A percentile compares a stretch with the other conserved stretches of the same genome.
These are phyloP conservation scores for Hypoxylon fuscum DNA, from an alignment of 495 filamentous ascomycete genomes.

Conservation along the genomic window DNA sequence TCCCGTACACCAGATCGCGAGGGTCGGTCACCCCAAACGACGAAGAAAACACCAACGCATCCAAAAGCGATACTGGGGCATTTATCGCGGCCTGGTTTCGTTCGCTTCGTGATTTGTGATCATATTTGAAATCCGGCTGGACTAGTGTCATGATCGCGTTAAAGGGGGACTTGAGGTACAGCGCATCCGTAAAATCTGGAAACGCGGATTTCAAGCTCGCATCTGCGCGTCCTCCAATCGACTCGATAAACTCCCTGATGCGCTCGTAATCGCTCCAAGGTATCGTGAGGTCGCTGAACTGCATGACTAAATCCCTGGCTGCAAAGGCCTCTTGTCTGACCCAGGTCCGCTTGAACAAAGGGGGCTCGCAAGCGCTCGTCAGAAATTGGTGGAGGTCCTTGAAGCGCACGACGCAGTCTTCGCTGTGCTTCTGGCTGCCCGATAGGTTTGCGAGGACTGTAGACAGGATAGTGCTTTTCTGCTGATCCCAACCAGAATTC, in stretches of 20 bases:
- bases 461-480: slow-evolving; percentile 20
- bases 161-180: slow-evolving; percentile 25
- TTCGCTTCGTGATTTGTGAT: slow-evolving; percentile 9
- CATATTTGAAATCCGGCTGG: slow-evolving; percentile 12
- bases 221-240: not conserved
- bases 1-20: slow-evolving; percentile 22
- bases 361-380: slow-evolving; percentile 14
- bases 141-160: slow-evolving; percentile 23
- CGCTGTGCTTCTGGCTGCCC: slow-evolving; percentile 16
- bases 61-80: slow-evolving; percentile 16
- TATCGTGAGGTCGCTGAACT: slow-evolving; percentile 17
- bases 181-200: slow-evolving; percentile 13
- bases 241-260: slow-evolving; percentile 8
- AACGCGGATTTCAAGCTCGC: too few species aligned
- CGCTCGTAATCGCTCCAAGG: slow-evolving; percentile 15
- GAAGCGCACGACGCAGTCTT: slow-evolving; percentile 10
- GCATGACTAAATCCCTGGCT: slow-evolving; percentile 22
- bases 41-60: slow-evolving; percentile 18
- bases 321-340: slow-evolving; percentile 23
- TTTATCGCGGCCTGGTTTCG: not conserved
- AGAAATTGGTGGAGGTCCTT: slow-evolving; percentile 6
- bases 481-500: slow-evolving; percentile 24
- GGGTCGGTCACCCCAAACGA: slow-evolving; percentile 23
- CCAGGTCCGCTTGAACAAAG: slow-evolving; percentile 29
- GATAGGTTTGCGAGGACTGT: slow-evolving; percentile 15